These are phyloP conservation scores for Infundibulicybe gibba DNA, from an alignment of 768 basidiomycete genomes.

Conservation along the genomic window DNA sequence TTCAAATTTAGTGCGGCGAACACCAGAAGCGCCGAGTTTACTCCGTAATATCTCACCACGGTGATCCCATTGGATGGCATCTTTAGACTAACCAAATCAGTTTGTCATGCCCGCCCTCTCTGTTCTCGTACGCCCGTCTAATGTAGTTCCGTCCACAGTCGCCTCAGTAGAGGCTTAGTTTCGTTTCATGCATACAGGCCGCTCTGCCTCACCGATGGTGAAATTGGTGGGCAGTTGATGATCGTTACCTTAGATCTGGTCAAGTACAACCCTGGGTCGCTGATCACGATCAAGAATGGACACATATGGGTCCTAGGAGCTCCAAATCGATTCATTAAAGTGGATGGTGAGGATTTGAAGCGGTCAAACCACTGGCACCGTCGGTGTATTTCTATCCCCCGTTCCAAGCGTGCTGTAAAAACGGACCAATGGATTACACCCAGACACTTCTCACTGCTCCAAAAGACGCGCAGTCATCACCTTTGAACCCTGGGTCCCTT, in stretches of 20 bases:
- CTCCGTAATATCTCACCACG: neutral
- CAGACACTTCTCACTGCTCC: constrained; percentile 16
- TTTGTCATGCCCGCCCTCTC: neutral
- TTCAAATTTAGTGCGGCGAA: neutral
- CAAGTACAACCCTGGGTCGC: constrained; percentile 46
- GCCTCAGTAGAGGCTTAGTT: too few species aligned
- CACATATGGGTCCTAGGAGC: constrained; percentile 63
- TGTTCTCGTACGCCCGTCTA: too few species aligned
- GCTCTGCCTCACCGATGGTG: constrained; percentile 29
- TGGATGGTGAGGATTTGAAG: constrained; percentile 41
- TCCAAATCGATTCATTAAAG: constrained; percentile 40
- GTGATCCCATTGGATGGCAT: constrained; percentile 25
- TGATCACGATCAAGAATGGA: constrained; percentile 45
- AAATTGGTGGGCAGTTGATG: constrained; percentile 58
- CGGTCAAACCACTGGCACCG: constrained; percentile 33
- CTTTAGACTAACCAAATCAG: constrained; percentile 46
- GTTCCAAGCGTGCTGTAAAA: neutral
- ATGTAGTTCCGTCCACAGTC: too few species aligned
- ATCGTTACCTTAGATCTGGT: constrained; percentile 53
- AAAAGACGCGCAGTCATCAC: constrained; percentile 7
- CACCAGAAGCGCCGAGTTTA: neutral
- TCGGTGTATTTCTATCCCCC: constrained; percentile 6
- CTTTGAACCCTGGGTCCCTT: constrained; percentile 5
- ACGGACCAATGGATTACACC: neutral
- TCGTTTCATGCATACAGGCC: neutral